Conservation (phyloP, 2,329 filamentous ascomycete species). For the Ceratocystis cacaofunesta region DNA sequence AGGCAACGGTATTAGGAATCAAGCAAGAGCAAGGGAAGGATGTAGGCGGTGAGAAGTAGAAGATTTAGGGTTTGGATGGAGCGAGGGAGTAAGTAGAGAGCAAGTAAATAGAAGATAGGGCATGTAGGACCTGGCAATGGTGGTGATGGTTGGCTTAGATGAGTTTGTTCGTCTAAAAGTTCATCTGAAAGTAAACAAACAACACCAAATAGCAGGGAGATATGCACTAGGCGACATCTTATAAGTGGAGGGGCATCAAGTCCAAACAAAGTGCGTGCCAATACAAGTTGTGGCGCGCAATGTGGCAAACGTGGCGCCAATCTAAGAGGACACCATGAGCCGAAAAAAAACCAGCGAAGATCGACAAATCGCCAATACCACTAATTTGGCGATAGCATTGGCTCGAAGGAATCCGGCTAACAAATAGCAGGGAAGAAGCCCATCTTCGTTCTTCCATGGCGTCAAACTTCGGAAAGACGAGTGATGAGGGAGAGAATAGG, state of each 20-base stretch:
- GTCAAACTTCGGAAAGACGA: background rate
- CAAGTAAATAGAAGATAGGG: background rate
- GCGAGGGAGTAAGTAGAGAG: background rate
- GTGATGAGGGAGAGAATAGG: background rate
- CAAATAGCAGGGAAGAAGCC: background rate
- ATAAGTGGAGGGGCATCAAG: background rate
- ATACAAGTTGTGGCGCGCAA: background rate
- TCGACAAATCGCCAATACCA: too few relatives aligned
- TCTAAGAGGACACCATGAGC: too few relatives aligned
- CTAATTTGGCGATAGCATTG: too few relatives aligned
- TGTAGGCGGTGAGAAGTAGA: background rate
- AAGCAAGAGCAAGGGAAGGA: background rate
- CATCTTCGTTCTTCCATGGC: background rate
- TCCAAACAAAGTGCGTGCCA: background rate
- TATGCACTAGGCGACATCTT: background rate
- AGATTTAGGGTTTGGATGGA: background rate
- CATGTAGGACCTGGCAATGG: background rate
- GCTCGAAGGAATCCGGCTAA: background rate
- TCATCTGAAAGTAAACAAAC: background rate
- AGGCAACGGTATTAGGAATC: background rate
- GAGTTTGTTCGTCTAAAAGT: background rate
- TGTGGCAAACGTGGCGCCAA: background rate
- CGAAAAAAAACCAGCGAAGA: too few relatives aligned
- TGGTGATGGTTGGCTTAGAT: background rate
- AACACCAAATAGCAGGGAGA: background rate